phyloP scores from a whole-genome alignment of 352 stramenopile genomes.

The Phytophthora capsici region DNA sequence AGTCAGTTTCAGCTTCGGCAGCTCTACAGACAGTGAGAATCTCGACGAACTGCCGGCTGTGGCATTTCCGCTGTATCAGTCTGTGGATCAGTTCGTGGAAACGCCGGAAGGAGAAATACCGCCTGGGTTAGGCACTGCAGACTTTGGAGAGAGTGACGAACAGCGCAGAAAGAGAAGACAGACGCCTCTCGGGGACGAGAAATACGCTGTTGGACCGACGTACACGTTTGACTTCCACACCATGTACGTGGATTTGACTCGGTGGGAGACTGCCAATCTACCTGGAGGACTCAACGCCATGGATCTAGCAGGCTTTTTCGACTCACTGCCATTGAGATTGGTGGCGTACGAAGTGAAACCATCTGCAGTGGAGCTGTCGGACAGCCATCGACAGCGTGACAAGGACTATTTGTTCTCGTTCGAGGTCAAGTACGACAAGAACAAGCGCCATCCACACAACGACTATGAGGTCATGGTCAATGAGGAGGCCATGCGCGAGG shows the following conservation, averaged over 20 bases:
- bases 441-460: constrained; percentile 9
- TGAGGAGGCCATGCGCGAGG: constrained; percentile 16
- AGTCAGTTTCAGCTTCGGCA: constrained; percentile 80
- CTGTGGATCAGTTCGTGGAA: constrained; percentile 80
- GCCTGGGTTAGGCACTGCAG: constrained; percentile 52
- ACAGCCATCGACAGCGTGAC: constrained; percentile 54
- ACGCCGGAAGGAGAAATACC: constrained; percentile 61
- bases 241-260: constrained; percentile 86
- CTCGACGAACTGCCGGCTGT: constrained; percentile 60
- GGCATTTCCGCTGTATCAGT: constrained; percentile 82
- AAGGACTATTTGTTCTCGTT: constrained; percentile 89
- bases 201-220: constrained; percentile 63
- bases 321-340: constrained; percentile 70
- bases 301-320: constrained; percentile 80
- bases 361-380: constrained; percentile 3
- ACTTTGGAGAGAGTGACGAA: constrained; percentile 74
- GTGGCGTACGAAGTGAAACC: constrained; percentile 71
- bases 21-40: constrained; percentile 21
- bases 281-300: constrained; percentile 74
- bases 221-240: constrained; percentile 92
- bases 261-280: constrained; percentile 84
- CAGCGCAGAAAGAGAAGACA: constrained; percentile 45
- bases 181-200: constrained; percentile 58
- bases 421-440: constrained; percentile 63
- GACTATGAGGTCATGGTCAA: constrained; percentile 13